These are phyloP conservation scores for Aspergillus pseudotamarii DNA, from an alignment of 2,329 filamentous ascomycete genomes.

Conservation along the genomic window DNA sequence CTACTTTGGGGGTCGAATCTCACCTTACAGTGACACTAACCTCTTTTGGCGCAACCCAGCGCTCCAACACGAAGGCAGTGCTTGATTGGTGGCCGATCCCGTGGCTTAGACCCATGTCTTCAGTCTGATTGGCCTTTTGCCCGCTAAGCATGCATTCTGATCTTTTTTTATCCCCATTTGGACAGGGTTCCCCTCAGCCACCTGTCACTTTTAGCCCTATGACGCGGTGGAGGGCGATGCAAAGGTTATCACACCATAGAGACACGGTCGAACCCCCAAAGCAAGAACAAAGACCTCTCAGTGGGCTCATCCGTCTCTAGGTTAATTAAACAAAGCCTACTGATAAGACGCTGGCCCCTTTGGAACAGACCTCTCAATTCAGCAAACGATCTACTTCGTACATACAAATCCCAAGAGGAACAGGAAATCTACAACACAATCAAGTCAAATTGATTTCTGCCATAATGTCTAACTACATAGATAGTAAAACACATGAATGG, in stretches of 20 bases:
- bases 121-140: neutral
- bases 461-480: neutral
- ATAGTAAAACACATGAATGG: too few relatives aligned
- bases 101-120: neutral
- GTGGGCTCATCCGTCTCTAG: neutral
- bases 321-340: neutral
- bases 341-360: neutral
- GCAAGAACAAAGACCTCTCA: neutral
- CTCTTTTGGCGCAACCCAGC: neutral
- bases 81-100: neutral
- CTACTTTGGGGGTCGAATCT: neutral
- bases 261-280: too few relatives aligned
- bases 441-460: neutral
- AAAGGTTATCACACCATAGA: neutral
- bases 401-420: neutral
- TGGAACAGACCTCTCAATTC: neutral
- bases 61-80: neutral
- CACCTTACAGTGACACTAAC: neutral
- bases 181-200: neutral
- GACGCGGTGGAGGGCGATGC: neutral
- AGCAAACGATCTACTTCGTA: too few relatives aligned
- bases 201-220: neutral
- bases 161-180: neutral
- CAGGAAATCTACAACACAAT: neutral
- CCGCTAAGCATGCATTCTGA: neutral